Evolutionary conservation across 2,329 filamentous ascomycete species (phyloP).

Genomic region (Fonsecaea pedrosoi): DNA sequence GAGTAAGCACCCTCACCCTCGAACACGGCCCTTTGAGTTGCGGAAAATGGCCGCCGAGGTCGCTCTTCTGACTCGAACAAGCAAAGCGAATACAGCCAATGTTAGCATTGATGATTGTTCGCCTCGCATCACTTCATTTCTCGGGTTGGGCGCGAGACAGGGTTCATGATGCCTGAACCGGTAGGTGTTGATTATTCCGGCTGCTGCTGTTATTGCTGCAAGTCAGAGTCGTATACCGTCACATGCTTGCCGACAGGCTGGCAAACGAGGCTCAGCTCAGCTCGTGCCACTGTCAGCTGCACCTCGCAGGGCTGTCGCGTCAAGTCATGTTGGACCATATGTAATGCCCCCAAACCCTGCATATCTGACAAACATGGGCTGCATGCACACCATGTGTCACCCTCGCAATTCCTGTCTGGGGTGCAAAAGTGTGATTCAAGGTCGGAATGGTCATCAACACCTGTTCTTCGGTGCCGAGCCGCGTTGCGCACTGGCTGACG

Average conservation of each 20-base stretch:
- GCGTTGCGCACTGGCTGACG: neutral
- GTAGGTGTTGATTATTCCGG: neutral
- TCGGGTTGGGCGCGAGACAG: neutral
- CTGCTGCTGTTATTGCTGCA: neutral
- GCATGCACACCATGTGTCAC: slow-evolving; percentile 9
- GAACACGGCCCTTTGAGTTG: neutral
- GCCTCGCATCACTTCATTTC: neutral
- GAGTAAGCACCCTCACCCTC: neutral
- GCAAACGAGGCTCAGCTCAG: slow-evolving; percentile 11
- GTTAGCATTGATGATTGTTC: neutral
- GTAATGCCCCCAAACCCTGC: slow-evolving; percentile 13
- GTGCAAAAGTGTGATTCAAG: neutral
- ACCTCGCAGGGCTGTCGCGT: slow-evolving; percentile 6
- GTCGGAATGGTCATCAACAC: neutral
- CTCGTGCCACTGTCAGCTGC: slow-evolving; percentile 14
- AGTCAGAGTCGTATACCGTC: slow-evolving; percentile 8
- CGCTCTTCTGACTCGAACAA: slow-evolving; percentile 8
- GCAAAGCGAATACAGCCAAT: neutral
- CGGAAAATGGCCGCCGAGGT: slow-evolving; percentile 8
- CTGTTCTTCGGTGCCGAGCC: neutral
- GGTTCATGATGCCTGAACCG: neutral
- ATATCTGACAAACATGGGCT: slow-evolving; percentile 15
- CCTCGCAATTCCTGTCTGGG: slow-evolving; percentile 5
- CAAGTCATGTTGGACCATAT: slow-evolving; percentile 12
- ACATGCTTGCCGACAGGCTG: neutral